phyloP scores from a whole-genome alignment of 352 stramenopile genomes.

The Phytophthora sp. region DNA sequence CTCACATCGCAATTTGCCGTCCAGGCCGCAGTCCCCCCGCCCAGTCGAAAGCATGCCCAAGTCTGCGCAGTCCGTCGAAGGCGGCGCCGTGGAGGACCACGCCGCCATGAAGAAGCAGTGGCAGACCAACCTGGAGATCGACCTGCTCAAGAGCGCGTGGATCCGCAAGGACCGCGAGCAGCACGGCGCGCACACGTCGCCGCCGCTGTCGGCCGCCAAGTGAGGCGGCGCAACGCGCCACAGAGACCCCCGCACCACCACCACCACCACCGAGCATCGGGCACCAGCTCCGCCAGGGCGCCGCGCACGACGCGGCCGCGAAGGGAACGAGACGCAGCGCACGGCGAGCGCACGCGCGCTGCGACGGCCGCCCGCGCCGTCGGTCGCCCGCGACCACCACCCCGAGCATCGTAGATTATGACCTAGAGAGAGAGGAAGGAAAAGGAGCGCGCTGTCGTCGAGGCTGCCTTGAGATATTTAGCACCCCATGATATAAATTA shows the following conservation, averaged over 20 bases:
- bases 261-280: no score
- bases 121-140: conserved; percentile 71
- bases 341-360: neutral
- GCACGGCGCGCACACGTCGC: conserved; percentile 35
- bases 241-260: no score
- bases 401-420: conserved; percentile 19
- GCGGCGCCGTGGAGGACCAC: conserved; percentile 40
- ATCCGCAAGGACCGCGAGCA: conserved; percentile 66
- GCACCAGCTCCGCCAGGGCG: no score
- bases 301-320: no score
- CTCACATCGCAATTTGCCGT: conserved; percentile 46
- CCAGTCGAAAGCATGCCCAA: conserved; percentile 37
- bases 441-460: conserved; percentile 5
- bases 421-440: conserved; percentile 13
- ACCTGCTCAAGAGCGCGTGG: conserved; percentile 65
- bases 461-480: conserved; percentile 34
- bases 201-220: conserved; percentile 39
- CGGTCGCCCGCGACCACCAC: neutral
- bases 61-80: conserved; percentile 25
- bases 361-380: neutral
- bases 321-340: neutral
- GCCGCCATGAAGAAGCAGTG: conserved; percentile 66
- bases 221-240: conserved; percentile 19
- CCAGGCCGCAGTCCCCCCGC: neutral
- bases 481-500: conserved; percentile 42